A percentile compares a stretch with the other conserved stretches of the same genome.
These are phyloP conservation scores for Lentinula sp. DNA, from an alignment of 768 basidiomycete genomes.

Conservation along the genomic window DNA sequence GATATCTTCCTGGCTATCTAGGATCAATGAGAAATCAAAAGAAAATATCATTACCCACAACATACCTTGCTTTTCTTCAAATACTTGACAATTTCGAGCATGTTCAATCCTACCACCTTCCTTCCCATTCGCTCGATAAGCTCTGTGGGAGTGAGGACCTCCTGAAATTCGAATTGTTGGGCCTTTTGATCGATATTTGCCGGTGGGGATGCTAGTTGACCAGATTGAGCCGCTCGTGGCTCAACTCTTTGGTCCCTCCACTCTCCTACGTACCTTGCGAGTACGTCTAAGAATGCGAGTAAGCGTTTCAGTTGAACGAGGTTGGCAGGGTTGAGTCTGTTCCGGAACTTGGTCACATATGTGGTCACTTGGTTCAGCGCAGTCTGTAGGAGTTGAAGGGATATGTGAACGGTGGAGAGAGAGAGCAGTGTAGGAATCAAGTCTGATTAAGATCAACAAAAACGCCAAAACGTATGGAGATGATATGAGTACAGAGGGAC, in stretches of 20 bases:
- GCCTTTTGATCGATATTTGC: background rate
- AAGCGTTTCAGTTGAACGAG: conserved; percentile 77
- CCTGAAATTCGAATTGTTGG: conserved; percentile 23
- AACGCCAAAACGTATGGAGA: background rate
- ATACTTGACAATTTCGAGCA: conserved; percentile 79
- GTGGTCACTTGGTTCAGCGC: conserved; percentile 71
- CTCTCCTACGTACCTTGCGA: conserved; percentile 51
- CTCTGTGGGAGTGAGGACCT: conserved; percentile 65
- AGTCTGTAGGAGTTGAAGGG: conserved; percentile 45
- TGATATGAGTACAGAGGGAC: background rate
- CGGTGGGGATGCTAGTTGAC: background rate
- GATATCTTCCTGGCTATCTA: conserved; percentile 77
- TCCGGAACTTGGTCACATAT: conserved; percentile 75
- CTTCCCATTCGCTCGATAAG: conserved; percentile 62
- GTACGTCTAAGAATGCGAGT: conserved; percentile 61
- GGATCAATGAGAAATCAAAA: background rate
- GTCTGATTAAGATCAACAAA: conserved; percentile 38
- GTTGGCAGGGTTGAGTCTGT: conserved; percentile 67
- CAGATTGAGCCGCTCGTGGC: background rate
- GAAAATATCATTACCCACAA: conserved; percentile 6
- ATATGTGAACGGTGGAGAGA: conserved; percentile 67
- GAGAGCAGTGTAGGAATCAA: conserved; percentile 86
- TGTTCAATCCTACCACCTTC: conserved; percentile 69
- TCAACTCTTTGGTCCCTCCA: conserved; percentile 36
- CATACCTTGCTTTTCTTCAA: conserved; percentile 76